Base-by-base conservation (phyloP, 176 grass and related monocot genomes). In the Zea luxurians region DNA sequence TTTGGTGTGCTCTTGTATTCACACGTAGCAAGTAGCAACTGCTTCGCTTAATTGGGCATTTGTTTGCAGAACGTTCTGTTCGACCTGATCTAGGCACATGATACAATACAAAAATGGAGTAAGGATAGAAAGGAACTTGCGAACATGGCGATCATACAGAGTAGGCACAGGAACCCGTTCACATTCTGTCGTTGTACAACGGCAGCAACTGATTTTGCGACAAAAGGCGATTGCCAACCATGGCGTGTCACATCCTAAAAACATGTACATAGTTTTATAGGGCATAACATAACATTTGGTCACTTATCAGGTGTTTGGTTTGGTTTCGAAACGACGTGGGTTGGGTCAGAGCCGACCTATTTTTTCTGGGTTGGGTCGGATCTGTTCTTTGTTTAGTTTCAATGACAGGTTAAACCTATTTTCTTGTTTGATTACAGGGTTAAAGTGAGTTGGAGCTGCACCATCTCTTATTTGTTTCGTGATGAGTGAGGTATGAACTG, bases 161-260 rank as follows among this genome's bases (percentile, higher is more conserved):
- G 53, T 55, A 3, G 2, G 54, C 54, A 58, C n/a, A 9, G 6
- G 1, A 20, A 58, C n/a, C 54, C 15, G 10, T 53, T 15, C 1
- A 17, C 16, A 2, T 13, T 52, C 5, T 15, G 49, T 52, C 49
- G 1, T 15, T 52, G 4, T 52, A 16, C 49, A 52, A 0, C 49
- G 49, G 13, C 49, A 53, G 50, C 0, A 27, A 27, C 27, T 27
- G 27, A 27, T 27, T 27, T 27, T 27, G 27, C 27, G 27, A 27
- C 27, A 27, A 27, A 27, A 27, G 27, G 27, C 27, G 27, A 27
- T 27, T 27, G 27, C 27, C 27, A 27, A 27, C 27, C 27, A 27
- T 27, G 27, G 27, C 27, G 27, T 27, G 27, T 84, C 7, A 80
- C 27, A 80, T 41, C 47, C 54, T 80, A 76, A 70, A 54, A 62